Evolutionary conservation across 768 basidiomycete genomes (phyloP).

Genomic region (Serpula lacrymans): DNA sequence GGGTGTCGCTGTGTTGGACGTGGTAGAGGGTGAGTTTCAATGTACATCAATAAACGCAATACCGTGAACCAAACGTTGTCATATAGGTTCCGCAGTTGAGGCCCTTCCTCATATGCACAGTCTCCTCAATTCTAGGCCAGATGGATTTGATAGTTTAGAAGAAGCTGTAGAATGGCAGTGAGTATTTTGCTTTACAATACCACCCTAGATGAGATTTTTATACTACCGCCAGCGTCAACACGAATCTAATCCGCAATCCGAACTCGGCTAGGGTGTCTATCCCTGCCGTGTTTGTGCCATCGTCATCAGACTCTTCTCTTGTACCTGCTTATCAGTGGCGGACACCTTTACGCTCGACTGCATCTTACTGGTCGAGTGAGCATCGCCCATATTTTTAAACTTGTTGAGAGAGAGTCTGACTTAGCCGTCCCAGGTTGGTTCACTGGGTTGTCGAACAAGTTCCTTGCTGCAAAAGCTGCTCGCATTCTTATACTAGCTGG

Average conservation of each 20-base stretch:
- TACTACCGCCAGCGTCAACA: slow-evolving; percentile 55
- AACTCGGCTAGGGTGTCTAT: slow-evolving; percentile 87
- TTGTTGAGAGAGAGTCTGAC: not conserved
- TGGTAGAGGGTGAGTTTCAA: slow-evolving; percentile 69
- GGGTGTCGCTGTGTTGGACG: slow-evolving; percentile 81
- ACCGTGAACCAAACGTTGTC: not conserved
- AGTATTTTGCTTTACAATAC: slow-evolving; percentile 27
- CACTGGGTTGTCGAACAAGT: slow-evolving; percentile 70
- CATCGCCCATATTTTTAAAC: slow-evolving; percentile 6
- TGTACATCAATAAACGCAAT: not conserved
- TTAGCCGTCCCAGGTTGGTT: slow-evolving; percentile 75
- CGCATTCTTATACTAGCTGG: slow-evolving; percentile 90
- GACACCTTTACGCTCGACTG: slow-evolving; percentile 78
- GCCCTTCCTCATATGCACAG: slow-evolving; percentile 91
- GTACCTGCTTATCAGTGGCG: slow-evolving; percentile 66
- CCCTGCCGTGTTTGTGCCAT: slow-evolving; percentile 66
- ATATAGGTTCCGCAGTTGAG: slow-evolving; percentile 83
- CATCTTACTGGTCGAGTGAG: slow-evolving; percentile 87
- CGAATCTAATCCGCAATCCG: slow-evolving; percentile 78
- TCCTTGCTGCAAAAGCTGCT: slow-evolving; percentile 75
- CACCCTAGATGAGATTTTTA: not conserved
- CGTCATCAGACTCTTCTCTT: slow-evolving; percentile 31
- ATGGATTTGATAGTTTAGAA: slow-evolving; percentile 78
- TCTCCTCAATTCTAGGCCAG: slow-evolving; percentile 81
- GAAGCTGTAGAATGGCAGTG: slow-evolving; percentile 97